These are phyloP conservation scores for Colletotrichum sp. DNA, from an alignment of 2,329 filamentous ascomycete genomes.

Conservation along the genomic window DNA sequence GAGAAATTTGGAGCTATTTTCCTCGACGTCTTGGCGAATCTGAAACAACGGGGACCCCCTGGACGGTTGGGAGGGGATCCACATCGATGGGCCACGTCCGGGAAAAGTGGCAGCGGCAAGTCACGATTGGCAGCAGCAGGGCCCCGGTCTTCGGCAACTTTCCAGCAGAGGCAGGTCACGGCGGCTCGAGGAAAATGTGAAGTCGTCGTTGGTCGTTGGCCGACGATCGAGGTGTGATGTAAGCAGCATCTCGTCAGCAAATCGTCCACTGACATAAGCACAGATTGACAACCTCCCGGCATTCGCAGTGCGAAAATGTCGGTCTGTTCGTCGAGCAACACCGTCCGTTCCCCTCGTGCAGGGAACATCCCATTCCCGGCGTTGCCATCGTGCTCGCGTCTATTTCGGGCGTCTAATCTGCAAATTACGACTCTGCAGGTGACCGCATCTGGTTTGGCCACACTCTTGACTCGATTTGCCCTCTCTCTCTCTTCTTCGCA, in stretches of 20 bases:
- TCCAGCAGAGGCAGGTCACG: neutral
- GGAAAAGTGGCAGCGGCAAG: neutral
- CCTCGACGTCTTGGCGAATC: conserved; percentile 18
- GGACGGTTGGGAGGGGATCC: neutral
- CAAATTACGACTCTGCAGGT: conserved; percentile 13
- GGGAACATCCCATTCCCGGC: conserved; percentile 6
- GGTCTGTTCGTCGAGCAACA: neutral
- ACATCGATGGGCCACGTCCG: neutral
- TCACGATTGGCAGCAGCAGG: neutral
- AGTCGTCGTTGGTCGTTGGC: neutral
- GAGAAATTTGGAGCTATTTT: conserved; percentile 17
- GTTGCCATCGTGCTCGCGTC: conserved; percentile 1
- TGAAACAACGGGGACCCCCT: conserved; percentile 15
- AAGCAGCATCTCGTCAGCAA: neutral
- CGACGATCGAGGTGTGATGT: neutral
- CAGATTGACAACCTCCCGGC: neutral
- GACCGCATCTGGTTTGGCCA: neutral
- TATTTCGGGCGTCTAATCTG: conserved; percentile 9
- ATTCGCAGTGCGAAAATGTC: neutral
- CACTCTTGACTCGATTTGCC: neutral
- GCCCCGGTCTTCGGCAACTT: neutral
- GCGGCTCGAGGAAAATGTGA: neutral
- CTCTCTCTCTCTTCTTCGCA: too few relatives aligned
- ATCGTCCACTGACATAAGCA: neutral
- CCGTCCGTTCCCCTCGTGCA: neutral